These are phyloP conservation scores for Anthostomella pinea DNA, from an alignment of 2,329 filamentous ascomycete species.

Conservation along the genomic window DNA sequence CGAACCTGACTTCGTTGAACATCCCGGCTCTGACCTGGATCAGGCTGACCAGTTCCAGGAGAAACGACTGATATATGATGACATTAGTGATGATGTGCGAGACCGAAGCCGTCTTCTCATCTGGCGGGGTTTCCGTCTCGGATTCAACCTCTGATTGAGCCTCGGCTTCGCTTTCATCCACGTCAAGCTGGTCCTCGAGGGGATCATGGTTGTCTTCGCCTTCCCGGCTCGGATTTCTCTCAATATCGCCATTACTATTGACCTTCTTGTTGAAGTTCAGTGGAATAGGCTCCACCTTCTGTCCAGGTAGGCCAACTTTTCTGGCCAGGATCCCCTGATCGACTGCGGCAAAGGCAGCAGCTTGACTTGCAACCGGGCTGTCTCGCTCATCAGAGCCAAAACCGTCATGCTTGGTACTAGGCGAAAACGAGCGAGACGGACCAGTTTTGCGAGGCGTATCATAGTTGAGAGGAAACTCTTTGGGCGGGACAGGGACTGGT, in stretches of 20 bases:
- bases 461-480: conserved; percentile 40
- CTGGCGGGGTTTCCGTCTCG: conserved; percentile 24
- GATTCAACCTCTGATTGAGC: conserved; percentile 24
- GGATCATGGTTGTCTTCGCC: conserved; percentile 24
- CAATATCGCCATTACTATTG: conserved; percentile 16
- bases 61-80: conserved; percentile 74
- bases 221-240: conserved; percentile 25
- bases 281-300: conserved; percentile 44
- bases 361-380: conserved; percentile 46
- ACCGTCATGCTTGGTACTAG: conserved; percentile 32
- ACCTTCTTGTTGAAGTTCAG: conserved; percentile 40
- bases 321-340: conserved; percentile 60
- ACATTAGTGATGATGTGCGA: conserved; percentile 79
- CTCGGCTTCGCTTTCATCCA: conserved; percentile 27
- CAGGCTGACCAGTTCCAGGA: conserved; percentile 72
- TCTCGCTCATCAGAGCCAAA: conserved; percentile 26
- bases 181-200: conserved; percentile 23
- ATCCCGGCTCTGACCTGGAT: conserved; percentile 72
- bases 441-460: conserved; percentile 35
- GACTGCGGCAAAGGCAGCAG: conserved; percentile 60
- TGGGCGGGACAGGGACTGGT: conserved; percentile 38
- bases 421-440: conserved; percentile 40
- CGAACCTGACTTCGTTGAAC: conserved; percentile 73
- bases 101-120: conserved; percentile 57
- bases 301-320: conserved; percentile 48